Evolutionary conservation across 257 asterid genomes (phyloP).

Genomic region (Voacanga thouarsii): DNA sequence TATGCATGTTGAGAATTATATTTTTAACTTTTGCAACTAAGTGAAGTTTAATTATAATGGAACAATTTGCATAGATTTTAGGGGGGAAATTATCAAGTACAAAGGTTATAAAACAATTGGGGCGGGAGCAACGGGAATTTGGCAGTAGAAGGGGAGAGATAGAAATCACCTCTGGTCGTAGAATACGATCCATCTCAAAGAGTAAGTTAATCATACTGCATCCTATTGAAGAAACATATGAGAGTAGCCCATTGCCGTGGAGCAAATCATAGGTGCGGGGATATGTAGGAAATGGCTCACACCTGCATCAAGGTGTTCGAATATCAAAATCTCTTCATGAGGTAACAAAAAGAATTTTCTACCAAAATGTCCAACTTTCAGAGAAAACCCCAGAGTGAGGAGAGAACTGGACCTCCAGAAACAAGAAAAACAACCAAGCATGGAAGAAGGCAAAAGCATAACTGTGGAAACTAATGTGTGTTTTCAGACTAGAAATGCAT

Average conservation of each 20-base stretch:
- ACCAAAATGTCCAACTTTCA: neutral
- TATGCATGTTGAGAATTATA: neutral
- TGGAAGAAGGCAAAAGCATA: neutral
- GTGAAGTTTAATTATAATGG: no score
- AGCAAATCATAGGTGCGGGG: conserved; percentile 95
- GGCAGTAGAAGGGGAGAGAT: neutral
- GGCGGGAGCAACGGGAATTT: conserved; percentile 6
- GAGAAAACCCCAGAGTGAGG: neutral
- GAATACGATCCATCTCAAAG: conserved; percentile 87
- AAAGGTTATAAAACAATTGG: no score
- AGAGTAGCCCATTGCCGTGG: conserved; percentile 70
- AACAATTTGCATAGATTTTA: no score
- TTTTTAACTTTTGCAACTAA: neutral
- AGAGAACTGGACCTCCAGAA: neutral
- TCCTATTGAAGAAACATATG: conserved; percentile 48
- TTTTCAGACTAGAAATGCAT: neutral
- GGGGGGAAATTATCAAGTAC: no score
- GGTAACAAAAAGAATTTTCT: neutral
- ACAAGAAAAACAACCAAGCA: neutral
- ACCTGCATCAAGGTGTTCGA: conserved; percentile 43
- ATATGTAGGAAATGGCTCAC: conserved; percentile 94
- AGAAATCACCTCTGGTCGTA: conserved; percentile 84
- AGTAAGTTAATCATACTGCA: conserved; percentile 61
- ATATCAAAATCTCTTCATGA: conserved; percentile 9
- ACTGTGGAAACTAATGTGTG: neutral